Base-by-base conservation (phyloP, 192 early-diverging fungal species). In the Podila clonocystis region DNA sequence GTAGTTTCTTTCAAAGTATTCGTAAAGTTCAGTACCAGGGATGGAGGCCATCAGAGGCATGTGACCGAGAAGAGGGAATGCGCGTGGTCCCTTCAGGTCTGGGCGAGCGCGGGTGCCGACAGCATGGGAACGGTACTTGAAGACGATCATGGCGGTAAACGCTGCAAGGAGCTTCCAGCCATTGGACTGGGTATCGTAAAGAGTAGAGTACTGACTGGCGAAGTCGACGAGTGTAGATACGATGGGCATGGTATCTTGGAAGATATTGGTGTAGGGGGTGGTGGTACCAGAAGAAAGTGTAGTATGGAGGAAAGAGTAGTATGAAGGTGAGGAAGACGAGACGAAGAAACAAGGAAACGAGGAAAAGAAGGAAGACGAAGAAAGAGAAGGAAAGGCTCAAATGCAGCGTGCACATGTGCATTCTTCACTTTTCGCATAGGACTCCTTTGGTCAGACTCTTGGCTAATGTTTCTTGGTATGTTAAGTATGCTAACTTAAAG, bases 51-150 rank as follows among this genome's bases (percentile, higher is more conserved):
- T 12, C 1, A 73, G 22, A 4, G 58, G 48, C 64, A 66, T 41
- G 48, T 73, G 72, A 4, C 72, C 72, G 0, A 73, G 34, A 9
- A 73, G 22, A 5, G 72, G 72, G 5, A 73, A n/a, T 6, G 64
- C 72, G 34, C 60, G 65, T 5, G 70, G 70, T 6, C 55, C 24
- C 28, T 72, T 72, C 48, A 72, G 70, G 28, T 72, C 70, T 1
- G 34, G 36, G 8, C 70, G 70, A 48, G 50, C 52, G n/a, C 62
- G 52, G 24, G 63, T 72, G 19, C 70, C 70, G 52, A 72, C 11
- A 38, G 70, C 70, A 31, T 72, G 62, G 38, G 70, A 64, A 24
- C 70, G 70, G 63, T 72, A 72, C 34, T 59, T 36, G 28, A 45
- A 72, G 36, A 72, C 58, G 41, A 69, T 48, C 26, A 50, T 3